Evolutionary conservation across 176 grass and related monocot species (phyloP).

Genomic region (Juncus inflexus): DNA sequence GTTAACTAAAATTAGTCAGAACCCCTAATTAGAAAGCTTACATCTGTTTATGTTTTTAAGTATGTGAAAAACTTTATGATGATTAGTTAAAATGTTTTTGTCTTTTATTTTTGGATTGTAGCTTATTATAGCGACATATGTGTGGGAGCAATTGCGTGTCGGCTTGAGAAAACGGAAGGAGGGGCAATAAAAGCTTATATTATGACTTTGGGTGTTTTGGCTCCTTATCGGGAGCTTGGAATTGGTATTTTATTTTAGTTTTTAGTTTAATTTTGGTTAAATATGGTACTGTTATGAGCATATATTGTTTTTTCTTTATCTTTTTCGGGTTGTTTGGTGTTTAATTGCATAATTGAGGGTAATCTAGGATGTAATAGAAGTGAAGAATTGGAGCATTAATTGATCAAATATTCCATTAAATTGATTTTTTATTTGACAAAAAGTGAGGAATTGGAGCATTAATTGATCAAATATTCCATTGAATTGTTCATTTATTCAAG

Average conservation of each 20-base stretch:
- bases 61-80: background rate
- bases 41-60: background rate
- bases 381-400: too few species aligned
- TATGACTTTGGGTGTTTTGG: slow-evolving; percentile 95
- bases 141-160: slow-evolving; percentile 82
- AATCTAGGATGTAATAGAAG: too few species aligned
- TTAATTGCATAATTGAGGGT: too few species aligned
- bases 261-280: too few species aligned
- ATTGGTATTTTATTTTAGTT: slow-evolving; percentile 48
- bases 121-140: slow-evolving; percentile 97
- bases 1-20: background rate
- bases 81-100: slow-evolving; percentile 4
- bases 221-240: slow-evolving; percentile 82
- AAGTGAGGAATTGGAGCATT: too few species aligned
- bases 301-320: background rate
- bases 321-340: background rate
- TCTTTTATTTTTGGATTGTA: slow-evolving; percentile 36
- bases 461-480: too few species aligned
- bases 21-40: background rate
- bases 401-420: too few species aligned
- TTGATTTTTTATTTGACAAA: too few species aligned
- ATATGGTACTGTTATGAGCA: background rate
- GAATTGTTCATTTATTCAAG: too few species aligned
- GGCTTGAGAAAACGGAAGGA: slow-evolving; percentile 94
- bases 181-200: slow-evolving; percentile 73